phyloP scores from a whole-genome alignment of 345 rosid species.

The Abelmoschus esculentus region DNA sequence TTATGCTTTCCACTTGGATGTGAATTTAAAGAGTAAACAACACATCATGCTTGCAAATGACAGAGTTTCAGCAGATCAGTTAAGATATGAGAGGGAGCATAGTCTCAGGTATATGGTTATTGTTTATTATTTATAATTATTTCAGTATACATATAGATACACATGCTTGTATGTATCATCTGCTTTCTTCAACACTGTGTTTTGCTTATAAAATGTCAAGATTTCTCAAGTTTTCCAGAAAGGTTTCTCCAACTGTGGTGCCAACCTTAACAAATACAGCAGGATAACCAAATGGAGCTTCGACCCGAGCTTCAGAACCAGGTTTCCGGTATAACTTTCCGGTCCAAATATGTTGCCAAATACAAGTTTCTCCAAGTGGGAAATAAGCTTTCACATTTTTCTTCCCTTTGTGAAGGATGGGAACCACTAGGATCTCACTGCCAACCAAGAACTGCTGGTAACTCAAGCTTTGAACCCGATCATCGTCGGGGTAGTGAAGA shows the following conservation, averaged over 20 bases:
- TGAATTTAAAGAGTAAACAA: background rate
- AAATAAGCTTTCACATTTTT: conserved; percentile 48
- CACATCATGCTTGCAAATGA: background rate
- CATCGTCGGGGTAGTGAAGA: conserved; percentile 61
- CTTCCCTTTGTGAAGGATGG: conserved; percentile 54
- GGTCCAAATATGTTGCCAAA: conserved; percentile 63
- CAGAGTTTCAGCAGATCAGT: no score
- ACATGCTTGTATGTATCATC: no score
- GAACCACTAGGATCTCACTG: conserved; percentile 60
- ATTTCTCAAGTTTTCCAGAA: conserved; percentile 36
- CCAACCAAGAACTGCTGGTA: conserved; percentile 68
- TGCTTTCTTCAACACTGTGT: no score
- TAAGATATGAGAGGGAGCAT: no score
- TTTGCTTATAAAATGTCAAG: conserved; percentile 25
- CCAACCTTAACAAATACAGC: conserved; percentile 58
- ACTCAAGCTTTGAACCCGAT: conserved; percentile 36
- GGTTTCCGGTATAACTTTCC: conserved; percentile 34
- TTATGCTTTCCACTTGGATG: background rate
- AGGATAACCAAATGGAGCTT: conserved; percentile 56
- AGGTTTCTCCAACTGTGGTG: conserved; percentile 44
- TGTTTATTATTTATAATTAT: no score
- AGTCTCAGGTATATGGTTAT: no score
- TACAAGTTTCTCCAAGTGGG: conserved; percentile 38
- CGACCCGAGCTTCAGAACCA: conserved; percentile 42
- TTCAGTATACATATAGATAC: no score